A percentile compares a stretch with the other conserved stretches of the same genome.
These are phyloP conservation scores for Closterium sp. DNA, from an alignment of 139 green algal species.

Conservation along the genomic window DNA sequence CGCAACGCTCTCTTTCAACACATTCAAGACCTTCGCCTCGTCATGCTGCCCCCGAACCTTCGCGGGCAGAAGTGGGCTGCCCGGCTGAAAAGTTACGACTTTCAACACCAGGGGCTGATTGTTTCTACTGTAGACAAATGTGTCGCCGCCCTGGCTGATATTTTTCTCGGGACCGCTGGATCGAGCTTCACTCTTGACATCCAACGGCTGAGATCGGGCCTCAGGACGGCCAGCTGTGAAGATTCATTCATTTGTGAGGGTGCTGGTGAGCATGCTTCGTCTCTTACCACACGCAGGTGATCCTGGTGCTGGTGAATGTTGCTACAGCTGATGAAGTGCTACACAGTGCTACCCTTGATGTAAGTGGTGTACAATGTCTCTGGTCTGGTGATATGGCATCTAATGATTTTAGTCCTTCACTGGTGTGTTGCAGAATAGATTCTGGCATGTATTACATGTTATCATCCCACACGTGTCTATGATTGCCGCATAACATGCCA, in stretches of 20 bases:
- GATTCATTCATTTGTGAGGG: neutral
- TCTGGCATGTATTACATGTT: too few species aligned
- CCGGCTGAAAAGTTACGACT: neutral
- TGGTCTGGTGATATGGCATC: too few species aligned
- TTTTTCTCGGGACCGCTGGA: neutral
- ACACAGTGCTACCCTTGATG: too few species aligned
- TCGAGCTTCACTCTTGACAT: neutral
- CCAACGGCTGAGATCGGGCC: neutral
- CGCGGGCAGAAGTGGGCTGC: neutral
- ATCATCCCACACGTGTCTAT: too few species aligned
- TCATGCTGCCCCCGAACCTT: neutral
- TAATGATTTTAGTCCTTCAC: too few species aligned
- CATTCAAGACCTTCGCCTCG: neutral
- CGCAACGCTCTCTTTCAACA: too few species aligned
- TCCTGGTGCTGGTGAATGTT: too few species aligned
- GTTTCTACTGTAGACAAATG: neutral
- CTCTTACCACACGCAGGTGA: neutral
- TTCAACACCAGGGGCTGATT: neutral
- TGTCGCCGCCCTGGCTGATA: neutral
- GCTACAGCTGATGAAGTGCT: too few species aligned
- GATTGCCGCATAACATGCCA: too few species aligned
- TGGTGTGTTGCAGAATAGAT: too few species aligned
- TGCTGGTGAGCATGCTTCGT: neutral
- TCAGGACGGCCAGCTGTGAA: neutral
- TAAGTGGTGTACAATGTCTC: neutral